Percentiles rank a stretch among this genome's conserved stretches.
Conservation (phyloP, 805 yeast species). For the Tetrapisispora arboricola region DNA sequence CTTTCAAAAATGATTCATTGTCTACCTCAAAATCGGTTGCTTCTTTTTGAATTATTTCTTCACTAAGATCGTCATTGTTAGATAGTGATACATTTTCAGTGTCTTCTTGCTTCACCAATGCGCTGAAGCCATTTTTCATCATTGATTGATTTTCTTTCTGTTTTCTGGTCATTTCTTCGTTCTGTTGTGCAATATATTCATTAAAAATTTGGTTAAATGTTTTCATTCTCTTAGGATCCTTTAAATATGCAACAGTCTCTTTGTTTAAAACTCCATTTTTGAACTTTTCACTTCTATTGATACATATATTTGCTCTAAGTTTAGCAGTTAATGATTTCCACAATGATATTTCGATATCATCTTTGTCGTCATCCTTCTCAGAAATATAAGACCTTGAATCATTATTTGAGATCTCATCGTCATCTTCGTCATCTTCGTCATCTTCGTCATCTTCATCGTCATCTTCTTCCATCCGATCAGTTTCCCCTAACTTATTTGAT, state of each 20-base stretch:
- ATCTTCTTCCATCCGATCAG: slow-evolving; percentile 23
- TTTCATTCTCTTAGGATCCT: slow-evolving; percentile 60
- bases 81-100: slow-evolving; percentile 9
- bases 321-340: slow-evolving; percentile 83
- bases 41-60: slow-evolving; percentile 24
- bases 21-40: slow-evolving; percentile 38
- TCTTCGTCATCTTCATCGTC: slow-evolving; percentile 31
- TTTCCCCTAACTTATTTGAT: too few species aligned
- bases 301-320: slow-evolving; percentile 64
- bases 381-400: slow-evolving; percentile 35
- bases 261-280: slow-evolving; percentile 46
- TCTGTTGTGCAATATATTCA: slow-evolving; percentile 25
- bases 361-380: slow-evolving; percentile 47
- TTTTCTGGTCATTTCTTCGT: slow-evolving; percentile 20
- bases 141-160: slow-evolving; percentile 28
- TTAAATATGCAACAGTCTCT: slow-evolving; percentile 58
- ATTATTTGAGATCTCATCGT: slow-evolving; percentile 36
- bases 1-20: slow-evolving; percentile 59
- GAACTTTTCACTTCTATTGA: slow-evolving; percentile 57
- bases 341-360: slow-evolving; percentile 65
- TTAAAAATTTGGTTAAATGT: slow-evolving; percentile 33
- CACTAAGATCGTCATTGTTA: slow-evolving; percentile 10
- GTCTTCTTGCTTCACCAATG: slow-evolving; percentile 28
- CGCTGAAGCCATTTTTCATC: slow-evolving; percentile 31
- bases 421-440: slow-evolving; percentile 30